Evolutionary conservation across 108 stramenopile species (phyloP), one percentile per base, ranked within the genome.

Genomic region (Mayamaea pseudoterrestris): DNA sequence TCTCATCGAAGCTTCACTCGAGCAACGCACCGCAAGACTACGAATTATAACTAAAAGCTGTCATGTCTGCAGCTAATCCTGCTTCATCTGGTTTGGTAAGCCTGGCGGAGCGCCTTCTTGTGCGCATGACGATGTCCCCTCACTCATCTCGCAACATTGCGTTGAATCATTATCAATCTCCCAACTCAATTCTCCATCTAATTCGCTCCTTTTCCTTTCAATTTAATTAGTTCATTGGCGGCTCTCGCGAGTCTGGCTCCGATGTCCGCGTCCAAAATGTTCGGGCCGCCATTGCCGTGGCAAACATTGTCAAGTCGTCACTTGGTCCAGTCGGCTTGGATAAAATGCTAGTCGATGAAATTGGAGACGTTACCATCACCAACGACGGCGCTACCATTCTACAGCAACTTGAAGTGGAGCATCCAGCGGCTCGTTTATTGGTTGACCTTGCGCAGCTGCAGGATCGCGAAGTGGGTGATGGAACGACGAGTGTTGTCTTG

Each of bases 321-420:
- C 74, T 99, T 35, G 98, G 98, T 13, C 98, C 98, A 5, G 94
- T 97, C 24, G 98, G 98, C 12, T 78, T 99, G 30, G 98, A 99
- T 61, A 99, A 99, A 70, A 99, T 99, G 98, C 80, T 99, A 23
- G 98, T 96, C 36, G 94, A 96, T 54, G 90, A 92, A 49, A 91
- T 97, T 32, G 98, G 98, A 22, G 98, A 99, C 66, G 97, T 99
- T 24, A 93, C 92, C 30, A 98, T 99, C 51, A 99, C 98, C 41
- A 99, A 99, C 55, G 98, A 99, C 55, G 98, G 98, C 0, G 98
- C 98, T 7, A 99, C 98, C 20, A 99, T 99, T 53, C 62, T 99
- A 49, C 75, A 92, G 60, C 93, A 90, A 42, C 68, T 99, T 25
- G 94, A 96, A 43, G 96, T 99, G 27, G 97, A 99, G 58, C 99